Evolutionary conservation across 495 filamentous ascomycete genomes (phyloP).

Genomic region (Lichina pygmaea): DNA sequence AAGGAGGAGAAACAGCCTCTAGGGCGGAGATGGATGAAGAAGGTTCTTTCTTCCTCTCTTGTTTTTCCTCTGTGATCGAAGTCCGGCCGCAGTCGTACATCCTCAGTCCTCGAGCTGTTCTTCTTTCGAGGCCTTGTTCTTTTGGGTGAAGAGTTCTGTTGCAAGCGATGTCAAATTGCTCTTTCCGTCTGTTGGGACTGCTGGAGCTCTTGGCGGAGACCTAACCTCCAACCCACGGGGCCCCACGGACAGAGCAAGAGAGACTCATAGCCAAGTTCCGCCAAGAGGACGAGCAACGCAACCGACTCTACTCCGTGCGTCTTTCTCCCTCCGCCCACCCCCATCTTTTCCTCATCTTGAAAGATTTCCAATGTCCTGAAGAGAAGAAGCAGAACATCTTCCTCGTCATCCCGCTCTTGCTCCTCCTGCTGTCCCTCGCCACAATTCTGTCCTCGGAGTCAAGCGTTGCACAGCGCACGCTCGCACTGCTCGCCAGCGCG

Average conservation of each 20-base stretch:
- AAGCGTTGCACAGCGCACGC: constrained; percentile 11
- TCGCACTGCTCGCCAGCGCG: constrained; percentile 27
- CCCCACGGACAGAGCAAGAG: constrained; percentile 32
- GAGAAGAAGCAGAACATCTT: background rate
- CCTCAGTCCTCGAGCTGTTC: too few relatives aligned
- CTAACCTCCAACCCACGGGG: background rate
- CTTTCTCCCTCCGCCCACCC: background rate
- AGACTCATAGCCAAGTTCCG: constrained; percentile 30
- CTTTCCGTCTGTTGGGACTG: constrained; percentile 14
- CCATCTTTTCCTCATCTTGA: background rate
- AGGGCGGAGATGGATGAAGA: too few relatives aligned
- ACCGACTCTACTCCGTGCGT: constrained; percentile 28
- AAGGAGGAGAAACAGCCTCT: too few relatives aligned
- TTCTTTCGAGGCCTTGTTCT: too few relatives aligned
- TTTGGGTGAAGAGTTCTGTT: too few relatives aligned
- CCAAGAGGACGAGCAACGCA: constrained; percentile 26
- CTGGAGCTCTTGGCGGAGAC: constrained; percentile 26
- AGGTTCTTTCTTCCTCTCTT: too few relatives aligned
- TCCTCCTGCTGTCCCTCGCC: background rate
- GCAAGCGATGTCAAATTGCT: constrained; percentile 3
- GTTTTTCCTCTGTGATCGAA: too few relatives aligned
- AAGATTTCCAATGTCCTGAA: background rate
- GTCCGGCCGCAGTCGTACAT: too few relatives aligned
- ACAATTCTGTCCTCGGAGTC: background rate
- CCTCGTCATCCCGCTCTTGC: background rate